Base-by-base conservation (phyloP, 1,139 yeast species). In the Geotrichum bryndzae region DNA sequence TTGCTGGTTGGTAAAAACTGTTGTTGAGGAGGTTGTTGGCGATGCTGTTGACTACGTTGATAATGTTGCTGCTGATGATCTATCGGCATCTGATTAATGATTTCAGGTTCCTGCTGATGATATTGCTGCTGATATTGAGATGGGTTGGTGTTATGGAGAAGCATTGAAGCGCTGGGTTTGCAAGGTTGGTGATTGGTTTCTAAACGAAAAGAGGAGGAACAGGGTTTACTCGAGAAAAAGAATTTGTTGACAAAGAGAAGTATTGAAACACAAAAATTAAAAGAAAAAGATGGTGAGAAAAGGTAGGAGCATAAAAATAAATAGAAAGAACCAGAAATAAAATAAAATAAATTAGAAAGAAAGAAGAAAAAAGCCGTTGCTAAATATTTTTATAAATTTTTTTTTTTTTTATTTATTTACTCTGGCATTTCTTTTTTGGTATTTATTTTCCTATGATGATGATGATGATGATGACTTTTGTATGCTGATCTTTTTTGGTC, bases 391-490 rank as follows among this genome's bases (percentile, higher is more conserved):
- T 56, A 61, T 53, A 35, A 57, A 45, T 41, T 7, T n/a, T 29
- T 18, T 75, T 78, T 23, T 65, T 77, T 50, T 81, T 77, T 66
- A 27, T 27, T 51, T 51, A 52, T 51, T 27, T 7, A 2, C 45
- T 15, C 31, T 27, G 6, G 31, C 31, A 27, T 10, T 50, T 41
- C 7, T n/a, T 29, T 18, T 75, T 78, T 23, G 65, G 77, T 50
- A 80, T 77, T 66, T 38, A 13, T 51, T 51, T 54, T 51, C 56
- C 61, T 79, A 27, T 27, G 1, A 27, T 27, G 99, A 95, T 74
- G 89, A 97, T n/a, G 90, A 94, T 69, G 84, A 87, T 62, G 95
- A 89, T 71, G 96, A 41, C 18, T 13, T 15, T 41, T 41, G 22
- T 41, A 15, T 41, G 46, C 46, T 41, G 46, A 41, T 41, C n/a